phyloP scores from a whole-genome alignment of 345 rosid species.

The Bretschneidera sinensis region DNA sequence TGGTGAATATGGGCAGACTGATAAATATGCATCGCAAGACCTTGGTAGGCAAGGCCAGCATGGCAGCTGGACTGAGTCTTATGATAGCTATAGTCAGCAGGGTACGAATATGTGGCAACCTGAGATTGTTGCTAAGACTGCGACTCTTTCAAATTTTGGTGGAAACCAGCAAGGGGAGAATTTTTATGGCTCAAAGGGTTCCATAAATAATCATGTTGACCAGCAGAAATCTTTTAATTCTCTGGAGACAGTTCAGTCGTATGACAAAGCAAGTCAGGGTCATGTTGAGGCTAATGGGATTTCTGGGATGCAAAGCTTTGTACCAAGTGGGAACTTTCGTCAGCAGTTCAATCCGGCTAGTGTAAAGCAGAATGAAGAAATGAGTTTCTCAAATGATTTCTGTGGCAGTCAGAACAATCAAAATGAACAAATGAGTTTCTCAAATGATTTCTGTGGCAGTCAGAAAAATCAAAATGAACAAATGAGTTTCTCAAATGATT shows the following conservation, averaged over 20 bases:
- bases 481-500: conserved; percentile 43
- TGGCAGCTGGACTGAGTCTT: conserved; percentile 46
- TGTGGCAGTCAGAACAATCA: no score
- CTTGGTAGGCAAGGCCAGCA: conserved; percentile 35
- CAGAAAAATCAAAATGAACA: no score
- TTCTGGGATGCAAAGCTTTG: conserved; percentile 40
- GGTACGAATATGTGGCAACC: conserved; percentile 45
- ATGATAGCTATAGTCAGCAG: conserved; percentile 38
- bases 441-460: no score
- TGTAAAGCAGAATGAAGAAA: conserved; percentile 43
- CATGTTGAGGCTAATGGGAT: conserved; percentile 48
- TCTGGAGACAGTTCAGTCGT: conserved; percentile 23
- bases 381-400: no score
- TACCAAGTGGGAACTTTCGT: conserved; percentile 31
- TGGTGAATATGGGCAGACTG: conserved; percentile 35
- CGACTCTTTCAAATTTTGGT: conserved; percentile 28
- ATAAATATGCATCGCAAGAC: conserved; percentile 40
- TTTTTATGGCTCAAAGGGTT: conserved; percentile 34
- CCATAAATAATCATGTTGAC: conserved; percentile 36
- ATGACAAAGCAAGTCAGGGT: conserved; percentile 31
- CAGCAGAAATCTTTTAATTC: conserved; percentile 33
- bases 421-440: no score
- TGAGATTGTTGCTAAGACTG: conserved; percentile 29
- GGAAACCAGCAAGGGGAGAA: conserved; percentile 45
- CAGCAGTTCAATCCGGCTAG: conserved; percentile 45